A percentile compares a stretch with the other conserved stretches of the same genome.
Conservation (phyloP, 2,329 filamentous ascomycete species). For the Trichoderma sp. region DNA sequence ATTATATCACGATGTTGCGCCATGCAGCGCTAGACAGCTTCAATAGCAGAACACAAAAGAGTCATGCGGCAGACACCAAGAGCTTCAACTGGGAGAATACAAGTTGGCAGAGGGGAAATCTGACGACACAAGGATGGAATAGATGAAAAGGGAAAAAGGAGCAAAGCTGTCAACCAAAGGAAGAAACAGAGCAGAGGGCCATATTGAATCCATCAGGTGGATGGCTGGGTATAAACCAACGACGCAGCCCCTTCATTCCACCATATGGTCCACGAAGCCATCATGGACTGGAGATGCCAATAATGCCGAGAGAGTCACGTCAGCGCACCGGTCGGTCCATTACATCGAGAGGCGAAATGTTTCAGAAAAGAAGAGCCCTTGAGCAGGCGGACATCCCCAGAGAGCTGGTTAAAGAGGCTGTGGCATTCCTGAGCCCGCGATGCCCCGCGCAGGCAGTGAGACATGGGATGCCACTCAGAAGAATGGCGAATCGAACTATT, state of each 20-base stretch:
- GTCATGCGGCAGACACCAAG: neutral
- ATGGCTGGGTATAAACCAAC: conserved; percentile 29
- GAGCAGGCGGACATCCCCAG: neutral
- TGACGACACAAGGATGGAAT: neutral
- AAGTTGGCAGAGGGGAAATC: neutral
- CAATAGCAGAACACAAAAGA: neutral
- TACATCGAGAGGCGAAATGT: conserved; percentile 34
- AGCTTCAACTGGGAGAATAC: neutral
- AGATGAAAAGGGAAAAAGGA: conserved; percentile 8
- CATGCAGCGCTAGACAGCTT: conserved; percentile 24
- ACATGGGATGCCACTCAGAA: conserved; percentile 20
- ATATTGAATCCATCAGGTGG: conserved; percentile 26
- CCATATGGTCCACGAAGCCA: conserved; percentile 25
- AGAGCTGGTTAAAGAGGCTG: conserved; percentile 12
- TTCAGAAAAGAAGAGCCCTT: conserved; percentile 23
- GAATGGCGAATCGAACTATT: conserved; percentile 10
- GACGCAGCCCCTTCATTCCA: conserved; percentile 38
- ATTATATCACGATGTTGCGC: conserved; percentile 28
- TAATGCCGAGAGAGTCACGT: conserved; percentile 12
- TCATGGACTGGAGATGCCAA: conserved; percentile 23
- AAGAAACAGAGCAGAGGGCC: conserved; percentile 17
- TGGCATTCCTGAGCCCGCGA: conserved; percentile 30
- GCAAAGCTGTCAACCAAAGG: conserved; percentile 13
- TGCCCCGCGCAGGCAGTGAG: conserved; percentile 20
- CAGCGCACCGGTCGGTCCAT: conserved; percentile 24